phyloP scores from a whole-genome alignment of 768 basidiomycete species.

The Termitomyces sp. region DNA sequence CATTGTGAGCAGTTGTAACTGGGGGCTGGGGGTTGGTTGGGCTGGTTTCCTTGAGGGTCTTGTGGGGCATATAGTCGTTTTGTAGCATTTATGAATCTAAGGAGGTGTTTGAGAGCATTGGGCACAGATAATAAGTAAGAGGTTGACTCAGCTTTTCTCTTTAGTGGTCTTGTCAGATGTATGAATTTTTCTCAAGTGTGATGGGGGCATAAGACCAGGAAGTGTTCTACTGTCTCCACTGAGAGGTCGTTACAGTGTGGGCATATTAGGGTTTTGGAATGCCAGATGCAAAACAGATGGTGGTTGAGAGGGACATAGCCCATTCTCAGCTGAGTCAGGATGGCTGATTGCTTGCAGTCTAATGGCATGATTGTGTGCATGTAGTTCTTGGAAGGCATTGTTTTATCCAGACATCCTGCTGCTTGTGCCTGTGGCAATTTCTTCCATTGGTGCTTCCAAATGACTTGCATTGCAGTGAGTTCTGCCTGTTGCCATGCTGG shows the following conservation, averaged over 20 bases:
- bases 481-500: conserved; percentile 7
- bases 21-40: no score
- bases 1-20: no score
- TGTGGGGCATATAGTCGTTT: background rate
- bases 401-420: no score
- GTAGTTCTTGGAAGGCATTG: no score
- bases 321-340: background rate
- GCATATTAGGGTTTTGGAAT: background rate
- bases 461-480: background rate
- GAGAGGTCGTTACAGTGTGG: background rate
- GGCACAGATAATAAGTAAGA: background rate
- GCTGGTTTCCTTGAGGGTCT: no score
- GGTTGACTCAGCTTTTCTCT: no score
- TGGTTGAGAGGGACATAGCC: background rate
- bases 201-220: background rate
- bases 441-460: conserved; percentile 10
- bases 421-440: no score
- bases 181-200: background rate
- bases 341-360: background rate
- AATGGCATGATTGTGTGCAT: background rate
- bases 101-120: background rate
- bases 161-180: background rate
- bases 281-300: background rate
- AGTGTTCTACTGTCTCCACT: background rate
- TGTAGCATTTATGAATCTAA: background rate